Evolutionary conservation across 768 basidiomycete genomes (phyloP).

Genomic region (Thelephora ganbajun): DNA sequence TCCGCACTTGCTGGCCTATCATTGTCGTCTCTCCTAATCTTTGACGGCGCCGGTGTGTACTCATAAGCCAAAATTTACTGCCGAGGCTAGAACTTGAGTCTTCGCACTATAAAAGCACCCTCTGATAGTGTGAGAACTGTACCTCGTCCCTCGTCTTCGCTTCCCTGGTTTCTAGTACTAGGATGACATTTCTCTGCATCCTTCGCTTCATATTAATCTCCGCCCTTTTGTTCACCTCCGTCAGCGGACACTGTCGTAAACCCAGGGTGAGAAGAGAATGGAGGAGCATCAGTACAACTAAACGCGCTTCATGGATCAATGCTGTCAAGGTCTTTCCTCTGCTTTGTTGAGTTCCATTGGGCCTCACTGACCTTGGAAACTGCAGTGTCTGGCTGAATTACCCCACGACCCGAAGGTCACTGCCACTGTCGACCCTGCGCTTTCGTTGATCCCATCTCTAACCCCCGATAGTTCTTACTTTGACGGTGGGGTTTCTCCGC

Average conservation of each 20-base stretch:
- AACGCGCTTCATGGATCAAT: constrained; percentile 12
- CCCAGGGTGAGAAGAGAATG: constrained; percentile 13
- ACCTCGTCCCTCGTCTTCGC: no score
- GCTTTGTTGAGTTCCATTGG: no score
- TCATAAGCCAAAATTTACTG: no score
- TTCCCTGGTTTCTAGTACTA: not conserved
- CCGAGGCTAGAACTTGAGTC: no score
- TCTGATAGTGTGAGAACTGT: no score
- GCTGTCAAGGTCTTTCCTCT: constrained; percentile 11
- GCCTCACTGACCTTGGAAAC: not conserved
- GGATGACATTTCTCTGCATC: not conserved
- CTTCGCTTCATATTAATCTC: not conserved
- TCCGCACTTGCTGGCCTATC: no score
- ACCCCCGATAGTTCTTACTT: not conserved
- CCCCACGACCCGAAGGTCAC: not conserved
- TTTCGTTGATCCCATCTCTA: not conserved
- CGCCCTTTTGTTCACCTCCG: not conserved
- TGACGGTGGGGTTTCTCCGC: constrained; percentile 1
- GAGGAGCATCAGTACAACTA: constrained; percentile 8
- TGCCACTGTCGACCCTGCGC: not conserved
- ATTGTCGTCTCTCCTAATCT: no score
- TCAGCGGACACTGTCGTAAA: constrained; percentile 4
- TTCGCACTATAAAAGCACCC: no score
- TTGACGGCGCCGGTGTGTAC: no score
- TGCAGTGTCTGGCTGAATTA: not conserved